phyloP scores from a whole-genome alignment of 192 early-diverging fungal species.

The Coemansia sp. region DNA sequence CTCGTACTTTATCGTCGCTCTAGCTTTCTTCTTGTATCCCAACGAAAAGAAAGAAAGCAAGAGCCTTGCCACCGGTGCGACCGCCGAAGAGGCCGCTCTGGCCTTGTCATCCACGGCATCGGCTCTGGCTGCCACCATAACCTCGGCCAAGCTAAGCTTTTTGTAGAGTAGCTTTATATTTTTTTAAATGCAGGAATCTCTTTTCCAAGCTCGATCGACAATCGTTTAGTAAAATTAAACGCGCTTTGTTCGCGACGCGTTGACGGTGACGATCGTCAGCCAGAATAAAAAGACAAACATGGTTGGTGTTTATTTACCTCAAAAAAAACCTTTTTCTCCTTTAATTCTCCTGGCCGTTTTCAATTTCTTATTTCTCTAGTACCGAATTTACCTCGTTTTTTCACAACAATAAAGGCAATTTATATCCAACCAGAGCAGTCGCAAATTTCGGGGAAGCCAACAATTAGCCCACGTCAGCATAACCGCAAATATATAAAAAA shows the following conservation, averaged over 20 bases:
- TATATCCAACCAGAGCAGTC: too few species aligned
- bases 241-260: not conserved
- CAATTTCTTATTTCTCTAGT: too few species aligned
- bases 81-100: not conserved
- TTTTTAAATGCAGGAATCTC: not conserved
- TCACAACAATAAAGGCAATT: too few species aligned
- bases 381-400: too few species aligned
- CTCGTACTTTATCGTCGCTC: slow-evolving; percentile 78
- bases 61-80: not conserved
- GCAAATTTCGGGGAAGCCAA: too few species aligned
- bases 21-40: slow-evolving; percentile 77
- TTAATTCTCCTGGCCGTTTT: too few species aligned
- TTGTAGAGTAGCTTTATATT: slow-evolving; percentile 1
- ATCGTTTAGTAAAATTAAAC: not conserved
- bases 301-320: not conserved
- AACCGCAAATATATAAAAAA: too few species aligned
- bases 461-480: too few species aligned
- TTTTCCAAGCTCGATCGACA: not conserved
- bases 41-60: slow-evolving; percentile 29
- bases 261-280: not conserved
- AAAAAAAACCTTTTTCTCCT: not conserved
- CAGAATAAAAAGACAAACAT: not conserved
- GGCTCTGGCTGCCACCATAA: not conserved
- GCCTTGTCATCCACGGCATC: not conserved
- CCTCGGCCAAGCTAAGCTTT: slow-evolving; percentile 12